These are phyloP conservation scores for Balansia obtecta DNA, from an alignment of 2,329 filamentous ascomycete species.

Conservation along the genomic window DNA sequence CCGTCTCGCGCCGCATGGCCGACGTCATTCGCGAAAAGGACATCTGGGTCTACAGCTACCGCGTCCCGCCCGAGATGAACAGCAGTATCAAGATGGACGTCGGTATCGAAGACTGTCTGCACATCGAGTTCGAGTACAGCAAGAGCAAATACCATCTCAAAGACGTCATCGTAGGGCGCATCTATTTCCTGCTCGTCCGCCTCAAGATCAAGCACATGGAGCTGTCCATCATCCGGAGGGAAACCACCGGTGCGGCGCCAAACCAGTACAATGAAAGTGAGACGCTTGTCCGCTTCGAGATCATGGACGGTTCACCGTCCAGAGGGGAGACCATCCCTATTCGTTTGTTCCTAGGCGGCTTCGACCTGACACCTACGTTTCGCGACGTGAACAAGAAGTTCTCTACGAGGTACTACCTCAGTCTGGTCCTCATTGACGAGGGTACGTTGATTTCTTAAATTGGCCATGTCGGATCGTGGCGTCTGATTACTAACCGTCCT, in stretches of 20 bases:
- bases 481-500: background rate
- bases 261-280: constrained; percentile 99
- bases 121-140: constrained; percentile 99
- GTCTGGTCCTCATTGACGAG: constrained; percentile 90
- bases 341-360: constrained; percentile 89
- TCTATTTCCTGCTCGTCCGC: constrained; percentile 94
- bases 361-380: constrained; percentile 96
- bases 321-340: constrained; percentile 93
- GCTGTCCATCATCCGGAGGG: constrained; percentile 88
- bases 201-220: constrained; percentile 99
- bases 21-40: constrained; percentile 99
- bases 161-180: constrained; percentile 95
- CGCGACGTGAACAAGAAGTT: constrained; percentile 99
- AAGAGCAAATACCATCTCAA: constrained; percentile 99
- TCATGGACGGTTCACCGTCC: constrained; percentile 99
- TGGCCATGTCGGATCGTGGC: background rate
- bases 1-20: constrained; percentile 90
- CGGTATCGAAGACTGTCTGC: constrained; percentile 95
- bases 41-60: constrained; percentile 98
- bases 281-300: constrained; percentile 95
- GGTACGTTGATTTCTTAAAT: constrained; percentile 35
- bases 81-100: constrained; percentile 99
- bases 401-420: constrained; percentile 94
- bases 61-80: constrained; percentile 96
- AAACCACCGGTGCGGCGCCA: constrained; percentile 90